Evolutionary conservation across 345 rosid species (phyloP).

Genomic region (Citrus glauca): DNA sequence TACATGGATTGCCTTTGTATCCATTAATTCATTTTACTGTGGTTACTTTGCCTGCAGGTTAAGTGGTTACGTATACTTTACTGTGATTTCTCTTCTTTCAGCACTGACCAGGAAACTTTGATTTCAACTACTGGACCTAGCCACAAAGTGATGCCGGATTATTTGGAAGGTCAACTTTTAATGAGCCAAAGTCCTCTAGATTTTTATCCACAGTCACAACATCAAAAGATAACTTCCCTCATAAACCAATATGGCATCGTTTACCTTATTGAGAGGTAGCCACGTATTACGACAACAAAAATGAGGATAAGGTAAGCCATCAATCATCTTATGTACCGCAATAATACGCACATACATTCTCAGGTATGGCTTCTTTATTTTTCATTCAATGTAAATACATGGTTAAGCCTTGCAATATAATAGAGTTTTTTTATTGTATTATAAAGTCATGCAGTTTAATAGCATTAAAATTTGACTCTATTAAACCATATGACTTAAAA

Average conservation of each 20-base stretch:
- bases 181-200: conserved; percentile 33
- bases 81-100: conserved; percentile 41
- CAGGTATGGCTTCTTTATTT: too few relatives aligned
- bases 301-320: not conserved
- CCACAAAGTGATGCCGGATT: conserved; percentile 19
- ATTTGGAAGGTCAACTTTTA: conserved; percentile 51
- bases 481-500: too few relatives aligned
- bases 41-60: conserved; percentile 27
- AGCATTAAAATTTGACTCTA: too few relatives aligned
- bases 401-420: too few relatives aligned
- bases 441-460: too few relatives aligned
- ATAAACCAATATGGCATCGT: conserved; percentile 33
- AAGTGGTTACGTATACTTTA: conserved; percentile 48
- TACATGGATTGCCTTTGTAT: not conserved
- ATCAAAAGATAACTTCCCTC: conserved; percentile 29
- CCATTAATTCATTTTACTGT: not conserved
- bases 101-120: conserved; percentile 43
- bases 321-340: too few relatives aligned
- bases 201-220: conserved; percentile 32
- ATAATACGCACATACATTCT: too few relatives aligned
- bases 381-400: too few relatives aligned
- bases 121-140: conserved; percentile 38
- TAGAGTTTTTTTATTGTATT: too few relatives aligned
- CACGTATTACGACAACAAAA: conserved; percentile 26
- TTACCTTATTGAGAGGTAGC: conserved; percentile 47